Evolutionary conservation across 257 asterid genomes (phyloP), one percentile per base, ranked within the genome.

Genomic region (Apocynum venetum): DNA sequence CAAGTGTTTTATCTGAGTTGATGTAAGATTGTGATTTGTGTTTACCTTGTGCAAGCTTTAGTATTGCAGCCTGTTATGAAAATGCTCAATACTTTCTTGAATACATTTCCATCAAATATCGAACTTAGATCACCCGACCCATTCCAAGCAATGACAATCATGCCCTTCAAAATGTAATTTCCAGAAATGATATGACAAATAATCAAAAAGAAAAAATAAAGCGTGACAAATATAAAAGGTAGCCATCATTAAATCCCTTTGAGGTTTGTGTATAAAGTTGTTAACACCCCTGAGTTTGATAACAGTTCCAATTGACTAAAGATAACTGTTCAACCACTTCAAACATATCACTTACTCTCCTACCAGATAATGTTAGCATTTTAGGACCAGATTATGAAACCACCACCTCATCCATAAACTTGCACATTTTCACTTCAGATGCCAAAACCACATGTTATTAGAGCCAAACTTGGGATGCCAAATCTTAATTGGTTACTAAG

Each of bases 61-160:
- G 89, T 81, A 91, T 82, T 66, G 98, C 94, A 79, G 99, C 97
- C 80, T n/a, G 98, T 91, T 72, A 95, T 89, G 89, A 93, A 95
- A 78, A 95, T 85, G 85, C 99, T 95, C 85, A 90, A 81, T n/a
- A 93, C 97, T 79, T 87, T 91, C 94, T 83, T 86, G 90, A 95
- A 89, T 76, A 89, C 93, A 53, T 91, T 89, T 40, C 86, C 89
- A 13, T 85, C 89, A 83, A 91, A 90, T 78, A 93, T 74, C 71
- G 82, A 83, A 68, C 94, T 74, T 72, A 88, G 74, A 68, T 82
- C 71, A 20, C 97, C 99, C 3, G 97, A 87, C 64, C 97, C 93
- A 82, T 90, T 84, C 99, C 98, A 95, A 64, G 99, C 85, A 82
- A 95, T 88, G 78, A 93, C 87, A 77, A 95, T 95, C 99, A 95